These are phyloP conservation scores for Rutstroemia sp. DNA, from an alignment of 2,329 filamentous ascomycete species.

Conservation along the genomic window DNA sequence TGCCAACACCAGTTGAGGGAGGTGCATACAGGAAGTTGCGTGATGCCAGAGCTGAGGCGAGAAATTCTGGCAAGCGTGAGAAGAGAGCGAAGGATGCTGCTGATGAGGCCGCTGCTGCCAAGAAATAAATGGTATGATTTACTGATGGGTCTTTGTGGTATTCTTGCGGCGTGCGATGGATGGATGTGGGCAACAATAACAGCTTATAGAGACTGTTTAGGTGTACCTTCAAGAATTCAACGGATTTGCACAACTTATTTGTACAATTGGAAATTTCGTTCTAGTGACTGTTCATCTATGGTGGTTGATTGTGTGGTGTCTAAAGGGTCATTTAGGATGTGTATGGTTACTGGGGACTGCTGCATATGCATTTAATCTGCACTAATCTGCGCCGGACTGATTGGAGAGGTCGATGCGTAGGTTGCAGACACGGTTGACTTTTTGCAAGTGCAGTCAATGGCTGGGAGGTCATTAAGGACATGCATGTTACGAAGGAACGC, in stretches of 20 bases:
- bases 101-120: slow-evolving; percentile 68
- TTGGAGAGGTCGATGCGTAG: too few relatives aligned
- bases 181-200: slow-evolving; percentile 26
- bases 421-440: too few relatives aligned
- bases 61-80: slow-evolving; percentile 76
- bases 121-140: slow-evolving; percentile 60
- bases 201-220: slow-evolving; percentile 28
- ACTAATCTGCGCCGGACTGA: too few relatives aligned
- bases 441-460: too few relatives aligned
- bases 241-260: slow-evolving; percentile 16
- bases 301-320: too few relatives aligned
- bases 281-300: too few relatives aligned
- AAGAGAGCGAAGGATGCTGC: slow-evolving; percentile 88
- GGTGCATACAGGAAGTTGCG: slow-evolving; percentile 84
- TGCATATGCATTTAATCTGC: too few relatives aligned
- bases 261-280: too few relatives aligned
- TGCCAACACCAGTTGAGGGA: slow-evolving; percentile 69
- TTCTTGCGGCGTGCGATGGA: slow-evolving; percentile 24
- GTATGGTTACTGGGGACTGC: too few relatives aligned
- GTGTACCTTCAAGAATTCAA: slow-evolving; percentile 33
- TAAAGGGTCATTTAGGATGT: too few relatives aligned
- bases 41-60: slow-evolving; percentile 73
- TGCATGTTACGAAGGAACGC: too few relatives aligned
- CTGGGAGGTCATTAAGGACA: too few relatives aligned
- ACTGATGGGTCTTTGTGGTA: slow-evolving; percentile 24